Percentiles rank a stretch among this genome's conserved stretches.
These are phyloP conservation scores for Brettanomyces custersianus DNA, from an alignment of 805 yeast genomes.

Conservation along the genomic window DNA sequence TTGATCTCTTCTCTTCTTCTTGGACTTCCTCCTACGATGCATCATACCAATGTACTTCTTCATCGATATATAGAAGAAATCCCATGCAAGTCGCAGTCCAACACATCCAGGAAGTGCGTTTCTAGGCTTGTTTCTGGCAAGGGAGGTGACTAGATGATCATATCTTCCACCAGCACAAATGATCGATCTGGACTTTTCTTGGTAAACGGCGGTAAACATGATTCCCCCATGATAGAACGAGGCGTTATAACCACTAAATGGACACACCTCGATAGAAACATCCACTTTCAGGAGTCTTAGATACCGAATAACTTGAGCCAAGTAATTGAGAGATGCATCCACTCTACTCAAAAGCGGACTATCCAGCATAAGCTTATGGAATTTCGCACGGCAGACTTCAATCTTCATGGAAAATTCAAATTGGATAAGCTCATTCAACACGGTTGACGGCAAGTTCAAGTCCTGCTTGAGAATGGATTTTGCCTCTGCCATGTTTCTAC, in stretches of 20 bases:
- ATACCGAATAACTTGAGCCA: conserved; percentile 48
- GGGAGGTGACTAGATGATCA: conserved; percentile 58
- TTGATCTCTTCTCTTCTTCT: conserved; percentile 25
- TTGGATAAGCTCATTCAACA: conserved; percentile 68
- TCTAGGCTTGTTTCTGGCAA: conserved; percentile 41
- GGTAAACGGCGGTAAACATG: conserved; percentile 81
- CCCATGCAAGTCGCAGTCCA: conserved; percentile 80
- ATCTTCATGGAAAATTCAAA: conserved; percentile 74
- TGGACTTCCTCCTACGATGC: conserved; percentile 13
- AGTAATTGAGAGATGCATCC: conserved; percentile 52
- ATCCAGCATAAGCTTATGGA: conserved; percentile 66
- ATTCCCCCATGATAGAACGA: conserved; percentile 72
- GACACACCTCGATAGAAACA: conserved; percentile 48
- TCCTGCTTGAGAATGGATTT: conserved; percentile 43
- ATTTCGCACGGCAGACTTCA: conserved; percentile 49
- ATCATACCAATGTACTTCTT: conserved; percentile 35
- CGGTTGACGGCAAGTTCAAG: conserved; percentile 70
- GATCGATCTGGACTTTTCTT: conserved; percentile 41
- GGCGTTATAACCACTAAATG: conserved; percentile 76
- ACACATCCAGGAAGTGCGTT: conserved; percentile 50
- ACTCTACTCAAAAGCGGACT: conserved; percentile 54
- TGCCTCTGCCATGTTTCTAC: conserved; percentile 53
- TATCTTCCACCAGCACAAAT: conserved; percentile 94
- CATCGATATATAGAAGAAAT: conserved; percentile 46
- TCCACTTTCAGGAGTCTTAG: conserved; percentile 51